Base-by-base conservation (phyloP, 1,139 yeast genomes). In the Blastobotrys petasosporus region DNA sequence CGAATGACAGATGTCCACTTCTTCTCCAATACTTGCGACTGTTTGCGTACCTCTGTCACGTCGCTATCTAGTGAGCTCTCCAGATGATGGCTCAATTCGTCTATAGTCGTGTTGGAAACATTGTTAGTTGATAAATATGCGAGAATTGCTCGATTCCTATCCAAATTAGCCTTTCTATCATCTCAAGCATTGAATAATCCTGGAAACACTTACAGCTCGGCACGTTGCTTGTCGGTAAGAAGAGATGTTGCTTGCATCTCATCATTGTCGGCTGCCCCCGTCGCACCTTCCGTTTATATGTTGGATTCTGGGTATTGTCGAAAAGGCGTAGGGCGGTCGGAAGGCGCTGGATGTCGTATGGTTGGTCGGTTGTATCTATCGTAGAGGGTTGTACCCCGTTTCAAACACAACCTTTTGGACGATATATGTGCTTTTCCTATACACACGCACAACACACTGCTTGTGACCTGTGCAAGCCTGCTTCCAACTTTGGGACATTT, bases 1-100 rank as follows among this genome's bases (percentile, higher is more conserved):
- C 95, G 70, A 32, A 86, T 71, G 4, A 90, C 94, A 0, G 95
- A 82, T 1, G 85, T 75, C 97, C 97, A 90, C 66, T 88, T 90
- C 66, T 82, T 85, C 56, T 85, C 94, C 37, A 90, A 69, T 43
- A 83, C 50, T 33, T 45, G 53, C 4, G 58, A 57, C 33, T 48
- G 51, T 38, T 49, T 46, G 41, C 41, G 37, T 23, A 33, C 32
- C 31, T 51, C 54, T 7, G 16, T 37, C 16, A 15, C 34, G 13
- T 45, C 32, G 32, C 30, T 8, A 31, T 20, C 42, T 15, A 39
- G 13, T 7, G 8, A 3, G 32, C 9, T 6, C 25, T 15, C 11
- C 16, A 34, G n/a, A 3, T 25, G 34, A 2, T 39, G 7, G 13
- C 17, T 28, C 8, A 42, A 30, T 4, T 38, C 34, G 13, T 38